Conservation (phyloP, 495 filamentous ascomycete species). For the Trichoderma virens region DNA sequence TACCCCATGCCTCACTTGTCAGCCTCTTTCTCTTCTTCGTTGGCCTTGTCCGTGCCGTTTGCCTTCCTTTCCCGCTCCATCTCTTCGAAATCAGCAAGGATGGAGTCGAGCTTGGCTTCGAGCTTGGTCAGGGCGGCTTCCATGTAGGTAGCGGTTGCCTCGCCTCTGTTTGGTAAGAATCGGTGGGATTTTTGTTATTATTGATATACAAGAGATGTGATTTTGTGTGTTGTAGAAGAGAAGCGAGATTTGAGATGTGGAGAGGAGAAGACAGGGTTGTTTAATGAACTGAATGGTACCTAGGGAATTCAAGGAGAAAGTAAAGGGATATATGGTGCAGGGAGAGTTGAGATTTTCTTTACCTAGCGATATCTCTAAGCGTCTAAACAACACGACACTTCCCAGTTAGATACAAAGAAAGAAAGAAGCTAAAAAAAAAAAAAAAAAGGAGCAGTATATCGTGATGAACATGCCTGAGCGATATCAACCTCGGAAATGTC, state of each 20-base stretch:
- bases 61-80: not conserved
- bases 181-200: not conserved
- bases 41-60: not conserved
- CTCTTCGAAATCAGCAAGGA: slow-evolving; percentile 33
- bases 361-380: slow-evolving; percentile 41
- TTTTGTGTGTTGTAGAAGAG: too few relatives aligned
- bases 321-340: too few relatives aligned
- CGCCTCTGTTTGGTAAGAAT: slow-evolving; percentile 34
- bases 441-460: not conserved
- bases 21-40: not conserved
- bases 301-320: too few relatives aligned
- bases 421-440: not conserved
- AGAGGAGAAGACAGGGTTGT: too few relatives aligned
- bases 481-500: slow-evolving; percentile 18
- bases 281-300: too few relatives aligned
- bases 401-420: too few relatives aligned
- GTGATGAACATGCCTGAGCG: slow-evolving; percentile 22
- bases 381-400: slow-evolving; percentile 24
- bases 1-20: not conserved
- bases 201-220: not conserved
- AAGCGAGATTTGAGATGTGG: too few relatives aligned
- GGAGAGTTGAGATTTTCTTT: not conserved
- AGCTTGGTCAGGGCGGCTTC: slow-evolving; percentile 44
- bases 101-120: slow-evolving; percentile 46
- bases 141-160: slow-evolving; percentile 45